Conservation (phyloP, 2,329 filamentous ascomycete genomes). For the Cordyceps pruinosa region DNA sequence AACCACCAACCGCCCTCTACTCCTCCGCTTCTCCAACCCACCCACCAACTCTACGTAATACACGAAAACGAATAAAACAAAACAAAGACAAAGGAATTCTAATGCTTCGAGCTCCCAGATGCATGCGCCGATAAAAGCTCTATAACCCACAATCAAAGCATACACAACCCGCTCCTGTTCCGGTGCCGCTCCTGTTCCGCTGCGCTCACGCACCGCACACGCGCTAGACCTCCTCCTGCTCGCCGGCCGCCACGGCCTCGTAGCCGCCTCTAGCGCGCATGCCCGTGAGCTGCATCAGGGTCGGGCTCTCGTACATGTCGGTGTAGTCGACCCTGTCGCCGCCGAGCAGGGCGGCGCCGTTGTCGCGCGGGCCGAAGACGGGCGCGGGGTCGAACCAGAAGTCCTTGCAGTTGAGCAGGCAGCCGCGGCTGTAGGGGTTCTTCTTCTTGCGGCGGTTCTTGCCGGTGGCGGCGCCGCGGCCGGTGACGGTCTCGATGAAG, state of each 20-base stretch:
- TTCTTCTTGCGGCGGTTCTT: conserved; percentile 49
- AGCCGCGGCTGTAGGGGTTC: conserved; percentile 81
- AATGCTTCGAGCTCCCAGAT: neutral
- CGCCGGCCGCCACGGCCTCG: conserved; percentile 53
- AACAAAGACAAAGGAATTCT: neutral
- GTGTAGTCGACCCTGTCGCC: conserved; percentile 82
- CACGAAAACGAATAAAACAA: neutral
- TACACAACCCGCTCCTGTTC: neutral
- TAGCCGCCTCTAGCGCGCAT: conserved; percentile 50
- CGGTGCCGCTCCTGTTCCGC: no score
- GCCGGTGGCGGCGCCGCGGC: conserved; percentile 61
- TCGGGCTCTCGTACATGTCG: conserved; percentile 78
- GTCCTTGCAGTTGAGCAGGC: conserved; percentile 85
- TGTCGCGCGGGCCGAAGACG: conserved; percentile 67
- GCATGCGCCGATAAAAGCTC: neutral
- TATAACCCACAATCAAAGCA: neutral
- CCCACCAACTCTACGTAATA: neutral
- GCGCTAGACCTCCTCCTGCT: conserved; percentile 33
- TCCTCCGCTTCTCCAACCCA: neutral
- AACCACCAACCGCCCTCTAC: neutral
- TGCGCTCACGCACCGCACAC: neutral
- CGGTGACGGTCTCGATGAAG: conserved; percentile 87
- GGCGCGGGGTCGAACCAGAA: conserved; percentile 93
- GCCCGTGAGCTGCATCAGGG: conserved; percentile 52
- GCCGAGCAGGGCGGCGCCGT: conserved; percentile 67